These are phyloP conservation scores for Umbilicus rupestris DNA, from an alignment of 164 flowering plant species.

Conservation along the genomic window DNA sequence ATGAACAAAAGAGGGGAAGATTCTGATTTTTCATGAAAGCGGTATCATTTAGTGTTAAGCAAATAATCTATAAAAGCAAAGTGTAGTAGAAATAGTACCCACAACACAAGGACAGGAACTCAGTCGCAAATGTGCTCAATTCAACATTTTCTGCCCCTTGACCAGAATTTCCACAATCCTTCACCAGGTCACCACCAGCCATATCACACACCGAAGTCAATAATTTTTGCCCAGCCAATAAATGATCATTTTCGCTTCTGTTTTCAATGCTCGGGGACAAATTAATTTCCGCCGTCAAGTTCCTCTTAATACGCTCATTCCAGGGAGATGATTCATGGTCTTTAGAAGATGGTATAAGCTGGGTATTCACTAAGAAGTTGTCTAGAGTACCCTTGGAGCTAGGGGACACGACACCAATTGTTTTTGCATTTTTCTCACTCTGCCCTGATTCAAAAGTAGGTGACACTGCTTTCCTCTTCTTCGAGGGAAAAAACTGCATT, in stretches of 20 bases:
- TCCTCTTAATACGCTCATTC: constrained; percentile 32
- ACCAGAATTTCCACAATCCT: constrained; percentile 12
- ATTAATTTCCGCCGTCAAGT: constrained; percentile 34
- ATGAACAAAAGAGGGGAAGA: neutral
- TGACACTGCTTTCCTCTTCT: constrained; percentile 53
- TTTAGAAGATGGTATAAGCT: constrained; percentile 7
- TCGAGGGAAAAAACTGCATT: constrained; percentile 60
- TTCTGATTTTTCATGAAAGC: neutral
- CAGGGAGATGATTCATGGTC: constrained; percentile 13
- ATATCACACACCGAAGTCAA: constrained; percentile 9
- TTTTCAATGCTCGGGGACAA: constrained; percentile 11
- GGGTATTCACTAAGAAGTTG: constrained; percentile 38
- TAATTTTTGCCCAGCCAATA: constrained; percentile 10
- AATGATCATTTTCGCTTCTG: constrained; percentile 12
- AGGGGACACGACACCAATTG: constrained; percentile 41
- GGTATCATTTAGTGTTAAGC: neutral
- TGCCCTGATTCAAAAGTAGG: constrained; percentile 37
- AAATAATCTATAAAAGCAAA: neutral
- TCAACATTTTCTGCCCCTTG: constrained; percentile 31
- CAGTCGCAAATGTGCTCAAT: constrained; percentile 47
- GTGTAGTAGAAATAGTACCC: constrained; percentile 31
- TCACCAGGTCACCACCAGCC: constrained; percentile 12
- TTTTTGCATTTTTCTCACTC: constrained; percentile 26
- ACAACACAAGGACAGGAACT: constrained; percentile 67
- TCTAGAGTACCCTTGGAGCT: constrained; percentile 59